Evolutionary conservation across 441 rosid species (phyloP), one percentile per base, ranked within the genome.

Genomic region (Croton setiger): DNA sequence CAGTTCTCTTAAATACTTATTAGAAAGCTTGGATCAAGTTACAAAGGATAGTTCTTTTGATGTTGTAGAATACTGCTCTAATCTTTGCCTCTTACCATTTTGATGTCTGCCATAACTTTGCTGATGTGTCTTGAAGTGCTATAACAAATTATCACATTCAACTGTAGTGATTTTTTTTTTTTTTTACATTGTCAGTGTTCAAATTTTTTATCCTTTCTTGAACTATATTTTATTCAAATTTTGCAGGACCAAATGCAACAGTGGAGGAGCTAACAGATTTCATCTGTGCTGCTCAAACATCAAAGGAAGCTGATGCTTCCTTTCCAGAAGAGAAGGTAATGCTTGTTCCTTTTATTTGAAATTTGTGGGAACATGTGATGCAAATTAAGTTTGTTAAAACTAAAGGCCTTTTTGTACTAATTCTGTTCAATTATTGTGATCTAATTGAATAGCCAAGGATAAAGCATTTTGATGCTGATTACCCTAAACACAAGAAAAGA

Each of bases 231-330:
- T n/a, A n/a, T n/a, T n/a, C n/a, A n/a, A n/a, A n/a, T n/a, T n/a
- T 63, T 83, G 74, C 85, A 94, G 98, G 98, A 64, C 78, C 82
- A 8, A 72, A 82, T 49, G 86, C 91, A 68, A 71, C 89, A 27
- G 65, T 87, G 27, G 79, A 72, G 3, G 96, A 85, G 71, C 75
- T 95, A 71, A 79, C 88, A 4, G 98, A 92, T 78, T 95, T 88
- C 75, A 87, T 94, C 20, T 80, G 76, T 80, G 97, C 96, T 64
- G 93, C 97, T 79, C 90, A 84, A 73, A 76, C 86, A 80, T 84
- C 94, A 41, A 85, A 82, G 76, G 85, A 70, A 71, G 85, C 75
- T 45, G 87, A 79, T 73, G 88, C 79, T 60, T 80, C 85, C 71
- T 68, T 75, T 45, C 84, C 81, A 48, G 92, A 82, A 66, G 86